Evolutionary conservation across 2,329 filamentous ascomycete species (phyloP), one percentile per base, ranked within the genome.

Genomic region (Diaporthe humulicola): DNA sequence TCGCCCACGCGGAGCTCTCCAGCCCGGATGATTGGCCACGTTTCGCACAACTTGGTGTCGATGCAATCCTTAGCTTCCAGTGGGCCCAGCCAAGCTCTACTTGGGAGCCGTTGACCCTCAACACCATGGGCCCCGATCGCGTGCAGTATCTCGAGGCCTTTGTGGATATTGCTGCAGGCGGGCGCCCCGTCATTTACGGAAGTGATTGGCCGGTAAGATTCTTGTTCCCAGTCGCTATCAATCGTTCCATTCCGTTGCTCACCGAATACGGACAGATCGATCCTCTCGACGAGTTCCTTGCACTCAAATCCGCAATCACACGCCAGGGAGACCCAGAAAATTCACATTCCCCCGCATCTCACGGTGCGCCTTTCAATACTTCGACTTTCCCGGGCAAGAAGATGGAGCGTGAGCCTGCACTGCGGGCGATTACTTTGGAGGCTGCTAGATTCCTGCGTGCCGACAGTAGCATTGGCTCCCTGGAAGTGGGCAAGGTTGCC

Each of bases 321-420:
- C 57, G 36, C 28, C 36, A 42, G 28, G 57, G 57, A 8, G 36
- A 61, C 36, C 57, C 57, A 14, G n/a, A 61, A 19, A 61, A 61
- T 5, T 33, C 57, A 2, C 57, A 61, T 10, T 61, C 36, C 5
- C 57, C 57, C 10, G 57, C 57, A 10, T 61, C 57, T 17, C 57
- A 61, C 38, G 57, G 57, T 5, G 57, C 57, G 22, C 36, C 57
- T 42, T 61, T 61, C 57, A 61, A 61, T 10, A 61, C 57, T 28
- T 61, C 57, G 33, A 61, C 57, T 12, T 61, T 61, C 19, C 57
- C 57, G 15, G 57, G 57, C 5, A 61, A 42, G 57, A 61, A 61
- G 57, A 61, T 61, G 57, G 57, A 61, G 36, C 57, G 57, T 10
- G 57, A 61, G n/a, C 22, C 57, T 28, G 57, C 57, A 28, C 57